A percentile compares a stretch with the other conserved stretches of the same genome.
phyloP scores from a whole-genome alignment of 129 eudicot genomes.

The Cynara cardunculus region DNA sequence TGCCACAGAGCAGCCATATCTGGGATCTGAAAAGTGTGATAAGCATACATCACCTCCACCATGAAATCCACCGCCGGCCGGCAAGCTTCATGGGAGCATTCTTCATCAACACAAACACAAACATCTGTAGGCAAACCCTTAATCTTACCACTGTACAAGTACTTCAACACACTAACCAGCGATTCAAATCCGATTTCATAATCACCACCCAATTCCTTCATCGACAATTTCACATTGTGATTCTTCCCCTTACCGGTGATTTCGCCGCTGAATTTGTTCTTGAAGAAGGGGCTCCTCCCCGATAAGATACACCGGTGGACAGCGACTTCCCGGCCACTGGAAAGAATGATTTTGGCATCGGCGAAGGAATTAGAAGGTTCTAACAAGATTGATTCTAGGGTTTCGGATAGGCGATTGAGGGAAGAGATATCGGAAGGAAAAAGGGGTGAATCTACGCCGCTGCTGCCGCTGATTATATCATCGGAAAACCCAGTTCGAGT shows the following conservation, averaged over 20 bases:
- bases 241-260: constrained; percentile 5
- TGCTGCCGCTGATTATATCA: constrained; percentile 58
- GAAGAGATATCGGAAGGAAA: constrained; percentile 27
- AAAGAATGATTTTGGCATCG: constrained; percentile 51
- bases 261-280: constrained; percentile 24
- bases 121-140: constrained; percentile 49
- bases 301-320: constrained; percentile 76
- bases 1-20: constrained; percentile 76
- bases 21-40: constrained; percentile 60
- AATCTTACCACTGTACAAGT: constrained; percentile 71
- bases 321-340: constrained; percentile 48
- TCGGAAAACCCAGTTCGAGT: constrained; percentile 47
- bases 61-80: constrained; percentile 72
- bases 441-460: constrained; percentile 30
- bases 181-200: constrained; percentile 62
- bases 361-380: constrained; percentile 39
- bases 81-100: constrained; percentile 72
- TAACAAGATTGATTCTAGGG: constrained; percentile 40
- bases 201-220: constrained; percentile 66
- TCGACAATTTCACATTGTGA: constrained; percentile 38
- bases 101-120: constrained; percentile 83
- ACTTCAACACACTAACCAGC: constrained; percentile 52
- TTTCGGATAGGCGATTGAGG: constrained; percentile 43
- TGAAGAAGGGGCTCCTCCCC: constrained; percentile 65
- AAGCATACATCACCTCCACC: constrained; percentile 76